Evolutionary conservation across 805 yeast genomes (phyloP), one percentile per base, ranked within the genome.

Genomic region (Spathaspora arborariae): DNA sequence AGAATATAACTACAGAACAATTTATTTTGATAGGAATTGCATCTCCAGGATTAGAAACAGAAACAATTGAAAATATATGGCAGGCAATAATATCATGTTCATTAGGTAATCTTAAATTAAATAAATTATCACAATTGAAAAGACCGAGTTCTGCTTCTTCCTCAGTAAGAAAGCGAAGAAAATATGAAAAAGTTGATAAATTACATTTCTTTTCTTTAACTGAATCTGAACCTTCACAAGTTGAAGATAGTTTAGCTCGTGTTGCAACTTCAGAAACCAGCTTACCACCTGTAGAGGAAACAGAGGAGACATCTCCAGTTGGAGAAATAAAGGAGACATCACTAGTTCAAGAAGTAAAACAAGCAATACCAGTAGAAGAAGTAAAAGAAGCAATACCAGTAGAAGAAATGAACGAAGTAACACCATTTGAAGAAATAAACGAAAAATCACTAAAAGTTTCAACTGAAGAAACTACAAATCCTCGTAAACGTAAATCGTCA

Each of bases 181-280:
- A 59, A 42, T 57, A 64, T 33, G 66, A 67, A 45, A 58, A 60
- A 36, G 68, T 65, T 2, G 61, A 57, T 42, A 64, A 60, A 15
- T 56, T 68, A 30, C 67, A 67, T 40, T 70, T 70, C 44, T 67
- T 70, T 44, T 67, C 65, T 46, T 63, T 68, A 33, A 45, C 33
- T 3, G 19, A 18, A 20, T 39, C 43, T 33, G 35, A n/a, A 15
- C 35, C 35, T n/a, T 37, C 39, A 16, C 39, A 19, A 37, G 21
- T 19, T 3, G 24, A 15, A 18, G 19, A 37, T 15, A 37, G n/a
- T 9, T 13, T 13, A n/a, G n/a, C n/a, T n/a, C n/a, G n/a, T n/a
- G n/a, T n/a, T n/a, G n/a, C n/a, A n/a, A n/a, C n/a, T n/a, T n/a
- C n/a, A n/a, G n/a, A n/a, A 9, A 9, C 5, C 39, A 36, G n/a